Conservation (phyloP, 73 alveolate genomes). For the Paramecium biaurelia region DNA sequence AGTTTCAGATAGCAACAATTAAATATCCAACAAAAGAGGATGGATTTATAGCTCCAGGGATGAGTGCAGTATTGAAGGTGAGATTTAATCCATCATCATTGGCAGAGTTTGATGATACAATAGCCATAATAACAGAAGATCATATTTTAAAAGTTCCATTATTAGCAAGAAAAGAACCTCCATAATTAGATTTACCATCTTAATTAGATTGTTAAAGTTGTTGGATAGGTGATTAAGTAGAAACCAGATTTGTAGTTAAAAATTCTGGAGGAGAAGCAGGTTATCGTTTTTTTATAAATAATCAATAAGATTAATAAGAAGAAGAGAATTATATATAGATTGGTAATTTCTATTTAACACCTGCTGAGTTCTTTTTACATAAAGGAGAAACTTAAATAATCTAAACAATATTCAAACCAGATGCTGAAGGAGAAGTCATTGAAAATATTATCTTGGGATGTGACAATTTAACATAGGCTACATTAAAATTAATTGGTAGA, state of each 20-base stretch:
- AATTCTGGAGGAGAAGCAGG: conserved; percentile 98
- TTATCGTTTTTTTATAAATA: conserved; percentile 88
- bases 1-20: conserved; percentile 81
- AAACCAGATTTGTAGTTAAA: conserved; percentile 87
- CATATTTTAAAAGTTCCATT: conserved; percentile 90
- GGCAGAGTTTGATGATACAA: conserved; percentile 92
- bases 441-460: conserved; percentile 90
- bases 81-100: conserved; percentile 89
- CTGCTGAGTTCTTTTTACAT: conserved; percentile 92
- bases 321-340: conserved; percentile 74
- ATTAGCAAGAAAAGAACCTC: conserved; percentile 94
- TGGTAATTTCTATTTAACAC: conserved; percentile 90
- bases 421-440: conserved; percentile 85
- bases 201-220: conserved; percentile 92
- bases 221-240: conserved; percentile 93
- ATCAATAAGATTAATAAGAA: conserved; percentile 78
- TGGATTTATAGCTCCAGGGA: conserved; percentile 94
- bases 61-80: conserved; percentile 85
- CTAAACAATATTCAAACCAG: conserved; percentile 88
- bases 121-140: conserved; percentile 89
- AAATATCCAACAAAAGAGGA: conserved; percentile 85
- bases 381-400: conserved; percentile 93
- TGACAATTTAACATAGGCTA: conserved; percentile 87
- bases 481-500: conserved; percentile 82
- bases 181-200: conserved; percentile 86